Percentiles rank a stretch among this genome's conserved stretches.
phyloP scores from a whole-genome alignment of 768 basidiomycete genomes.

The Lyophyllum shimeji region DNA sequence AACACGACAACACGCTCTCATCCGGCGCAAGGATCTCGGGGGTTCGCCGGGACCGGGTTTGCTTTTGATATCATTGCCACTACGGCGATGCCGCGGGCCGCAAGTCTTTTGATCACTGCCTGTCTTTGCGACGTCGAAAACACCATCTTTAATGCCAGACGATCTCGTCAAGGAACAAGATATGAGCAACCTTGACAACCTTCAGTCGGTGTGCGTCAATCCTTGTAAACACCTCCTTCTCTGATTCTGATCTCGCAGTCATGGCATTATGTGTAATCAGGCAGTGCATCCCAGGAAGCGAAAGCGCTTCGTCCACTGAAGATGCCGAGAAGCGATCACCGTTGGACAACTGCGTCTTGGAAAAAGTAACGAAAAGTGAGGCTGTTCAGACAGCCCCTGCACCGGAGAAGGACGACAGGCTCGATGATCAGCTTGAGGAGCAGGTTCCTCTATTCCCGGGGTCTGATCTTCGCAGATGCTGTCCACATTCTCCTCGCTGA shows the following conservation, averaged over 20 bases:
- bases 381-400: neutral
- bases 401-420: neutral
- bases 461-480: neutral
- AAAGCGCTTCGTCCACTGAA: neutral
- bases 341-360: neutral
- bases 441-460: slow-evolving; percentile 2
- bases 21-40: no score
- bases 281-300: neutral
- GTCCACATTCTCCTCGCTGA: neutral
- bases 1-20: no score
- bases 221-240: neutral
- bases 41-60: neutral
- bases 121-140: neutral
- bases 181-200: neutral
- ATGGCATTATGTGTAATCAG: neutral
- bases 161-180: neutral
- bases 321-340: neutral
- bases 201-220: neutral
- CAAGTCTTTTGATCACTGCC: neutral
- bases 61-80: neutral
- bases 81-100: no score
- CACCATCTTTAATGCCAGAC: neutral
- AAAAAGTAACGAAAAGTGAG: neutral
- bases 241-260: neutral
- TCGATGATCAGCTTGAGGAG: neutral